These are phyloP conservation scores for Emmonsiellopsis sp. DNA, from an alignment of 2,329 filamentous ascomycete species.

Conservation along the genomic window DNA sequence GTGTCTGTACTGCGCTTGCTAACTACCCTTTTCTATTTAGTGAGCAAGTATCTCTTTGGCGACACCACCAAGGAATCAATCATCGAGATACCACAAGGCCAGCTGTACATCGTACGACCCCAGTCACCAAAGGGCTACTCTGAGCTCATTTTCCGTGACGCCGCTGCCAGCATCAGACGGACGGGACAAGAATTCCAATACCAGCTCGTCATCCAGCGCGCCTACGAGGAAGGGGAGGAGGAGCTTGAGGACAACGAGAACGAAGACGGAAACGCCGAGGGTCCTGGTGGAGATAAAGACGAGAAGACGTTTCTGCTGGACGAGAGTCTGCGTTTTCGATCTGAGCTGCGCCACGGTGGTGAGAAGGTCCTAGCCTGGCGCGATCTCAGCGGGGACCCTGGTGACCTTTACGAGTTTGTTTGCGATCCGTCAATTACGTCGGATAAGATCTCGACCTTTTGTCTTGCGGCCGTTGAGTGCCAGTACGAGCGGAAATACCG, in stretches of 20 bases:
- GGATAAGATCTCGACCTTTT: conserved; percentile 68
- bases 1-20: background rate
- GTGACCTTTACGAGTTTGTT: conserved; percentile 96
- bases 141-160: conserved; percentile 98
- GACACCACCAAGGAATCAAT: conserved; percentile 85
- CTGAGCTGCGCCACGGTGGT: conserved; percentile 67
- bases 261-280: conserved; percentile 67
- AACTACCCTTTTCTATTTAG: conserved; percentile 37
- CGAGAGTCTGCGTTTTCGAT: conserved; percentile 77
- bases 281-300: conserved; percentile 70
- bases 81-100: conserved; percentile 88
- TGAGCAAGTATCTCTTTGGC: conserved; percentile 86
- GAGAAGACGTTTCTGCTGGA: conserved; percentile 97
- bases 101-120: conserved; percentile 93
- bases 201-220: conserved; percentile 89
- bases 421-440: conserved; percentile 66
- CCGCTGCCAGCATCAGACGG: conserved; percentile 78
- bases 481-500: conserved; percentile 97
- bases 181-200: conserved; percentile 96
- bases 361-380: conserved; percentile 89
- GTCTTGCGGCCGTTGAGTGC: conserved; percentile 76
- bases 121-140: conserved; percentile 95
- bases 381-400: conserved; percentile 84
- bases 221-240: conserved; percentile 95
- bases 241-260: conserved; percentile 86